Conservation (phyloP, 176 grass and related monocot genomes). For the Miscanthus lutarioriparius region DNA sequence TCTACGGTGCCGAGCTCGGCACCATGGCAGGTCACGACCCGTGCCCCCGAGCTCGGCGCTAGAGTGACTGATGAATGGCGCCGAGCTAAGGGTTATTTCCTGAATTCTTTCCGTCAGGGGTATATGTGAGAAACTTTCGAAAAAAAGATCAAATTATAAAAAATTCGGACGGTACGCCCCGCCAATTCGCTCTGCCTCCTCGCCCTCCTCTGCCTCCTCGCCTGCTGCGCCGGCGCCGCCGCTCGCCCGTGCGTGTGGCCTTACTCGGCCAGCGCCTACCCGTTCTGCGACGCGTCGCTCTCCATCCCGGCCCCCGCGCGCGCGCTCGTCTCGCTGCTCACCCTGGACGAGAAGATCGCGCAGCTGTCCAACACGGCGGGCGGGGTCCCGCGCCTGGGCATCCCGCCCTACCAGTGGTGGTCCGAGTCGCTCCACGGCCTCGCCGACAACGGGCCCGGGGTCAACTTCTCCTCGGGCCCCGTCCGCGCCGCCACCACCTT, state of each 20-base stretch:
- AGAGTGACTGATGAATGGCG: too few species aligned
- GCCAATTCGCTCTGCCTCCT: slow-evolving; percentile 32
- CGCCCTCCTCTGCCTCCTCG: slow-evolving; percentile 8
- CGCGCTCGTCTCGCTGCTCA: slow-evolving; percentile 75
- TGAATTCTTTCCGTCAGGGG: too few species aligned
- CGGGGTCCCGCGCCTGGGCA: slow-evolving; percentile 69
- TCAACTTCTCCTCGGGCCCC: slow-evolving; percentile 68
- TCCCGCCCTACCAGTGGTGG: slow-evolving; percentile 92
- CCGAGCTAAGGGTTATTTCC: too few species aligned
- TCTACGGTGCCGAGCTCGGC: too few species aligned
- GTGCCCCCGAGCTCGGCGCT: too few species aligned
- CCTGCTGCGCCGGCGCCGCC: not conserved
- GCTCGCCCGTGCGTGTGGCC: slow-evolving; percentile 40
- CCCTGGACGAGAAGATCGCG: slow-evolving; percentile 87
- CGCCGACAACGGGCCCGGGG: slow-evolving; percentile 72
- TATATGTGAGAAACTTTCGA: too few species aligned
- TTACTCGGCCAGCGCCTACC: slow-evolving; percentile 28
- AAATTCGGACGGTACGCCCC: too few species aligned
- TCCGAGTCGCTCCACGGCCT: slow-evolving; percentile 96
- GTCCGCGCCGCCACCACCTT: slow-evolving; percentile 68
- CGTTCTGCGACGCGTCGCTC: slow-evolving; percentile 78
- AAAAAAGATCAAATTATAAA: too few species aligned
- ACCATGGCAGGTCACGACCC: too few species aligned
- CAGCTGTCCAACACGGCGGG: slow-evolving; percentile 83
- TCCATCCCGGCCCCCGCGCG: slow-evolving; percentile 55